Conservation (phyloP, 306 rosid species). For the Dryas drummondii region DNA sequence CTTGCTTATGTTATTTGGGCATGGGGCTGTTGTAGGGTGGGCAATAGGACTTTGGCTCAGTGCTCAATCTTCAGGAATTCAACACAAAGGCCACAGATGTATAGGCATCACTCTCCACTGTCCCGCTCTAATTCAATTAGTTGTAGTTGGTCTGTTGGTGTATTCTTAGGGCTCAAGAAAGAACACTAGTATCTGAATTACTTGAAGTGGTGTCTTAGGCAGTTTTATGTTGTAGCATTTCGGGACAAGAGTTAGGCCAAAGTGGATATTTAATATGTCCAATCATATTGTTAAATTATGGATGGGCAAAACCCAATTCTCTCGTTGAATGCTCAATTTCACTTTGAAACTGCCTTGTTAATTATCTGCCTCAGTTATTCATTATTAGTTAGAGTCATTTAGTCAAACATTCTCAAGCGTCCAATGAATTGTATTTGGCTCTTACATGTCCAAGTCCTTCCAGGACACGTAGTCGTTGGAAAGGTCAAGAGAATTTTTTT, state of each 20-base stretch:
- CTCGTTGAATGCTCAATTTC: not conserved
- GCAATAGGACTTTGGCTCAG: too few species aligned
- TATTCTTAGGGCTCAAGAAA: too few species aligned
- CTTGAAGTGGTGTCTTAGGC: not conserved
- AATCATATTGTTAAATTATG: not conserved
- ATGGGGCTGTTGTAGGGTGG: too few species aligned
- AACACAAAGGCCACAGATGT: too few species aligned
- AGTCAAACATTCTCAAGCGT: not conserved
- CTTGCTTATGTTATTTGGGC: too few species aligned
- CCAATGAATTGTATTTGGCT: not conserved
- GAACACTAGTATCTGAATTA: too few species aligned
- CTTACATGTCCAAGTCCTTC: conserved; percentile 1
- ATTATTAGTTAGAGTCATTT: not conserved
- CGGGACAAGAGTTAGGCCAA: conserved; percentile 2
- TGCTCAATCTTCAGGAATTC: too few species aligned
- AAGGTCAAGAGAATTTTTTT: not conserved
- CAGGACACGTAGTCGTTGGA: not conserved
- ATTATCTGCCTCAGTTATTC: not conserved
- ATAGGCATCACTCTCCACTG: too few species aligned
- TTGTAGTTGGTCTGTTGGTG: too few species aligned
- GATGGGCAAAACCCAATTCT: not conserved
- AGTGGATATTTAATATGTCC: not conserved
- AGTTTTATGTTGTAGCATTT: conserved; percentile 21
- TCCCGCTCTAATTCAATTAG: too few species aligned
- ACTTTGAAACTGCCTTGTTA: conserved; percentile 9